Percentiles rank a stretch among this genome's conserved stretches.
phyloP scores from a whole-genome alignment of 2,329 filamentous ascomycete species.

The Pyrenophora tritici-repentis region DNA sequence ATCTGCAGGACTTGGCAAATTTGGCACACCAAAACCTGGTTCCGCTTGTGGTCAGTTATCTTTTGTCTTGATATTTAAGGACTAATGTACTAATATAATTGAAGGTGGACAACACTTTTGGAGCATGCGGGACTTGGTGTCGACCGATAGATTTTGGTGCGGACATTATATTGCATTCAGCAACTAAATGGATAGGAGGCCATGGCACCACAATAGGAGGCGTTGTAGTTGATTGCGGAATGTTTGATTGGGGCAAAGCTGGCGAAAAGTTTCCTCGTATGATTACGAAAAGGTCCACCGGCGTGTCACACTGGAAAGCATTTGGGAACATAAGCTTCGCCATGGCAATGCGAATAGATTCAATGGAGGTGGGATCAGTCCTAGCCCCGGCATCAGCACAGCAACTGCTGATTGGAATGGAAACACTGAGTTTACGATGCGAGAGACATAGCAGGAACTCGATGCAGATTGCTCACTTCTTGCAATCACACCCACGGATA shows the following conservation, averaged over 20 bases:
- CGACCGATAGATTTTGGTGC: constrained; percentile 30
- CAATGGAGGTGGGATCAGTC: constrained; percentile 30
- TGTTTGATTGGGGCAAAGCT: constrained; percentile 31
- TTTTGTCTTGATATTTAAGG: too few species aligned
- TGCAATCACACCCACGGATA: constrained; percentile 26
- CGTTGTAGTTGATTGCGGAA: constrained; percentile 33
- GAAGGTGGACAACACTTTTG: constrained; percentile 39
- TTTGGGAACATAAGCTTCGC: neutral
- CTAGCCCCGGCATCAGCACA: constrained; percentile 26
- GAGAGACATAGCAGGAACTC: constrained; percentile 32
- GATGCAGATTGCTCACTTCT: constrained; percentile 27
- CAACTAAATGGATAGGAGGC: constrained; percentile 41
- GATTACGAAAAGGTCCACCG: constrained; percentile 1
- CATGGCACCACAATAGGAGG: constrained; percentile 37
- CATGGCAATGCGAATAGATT: constrained; percentile 25
- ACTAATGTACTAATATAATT: too few species aligned
- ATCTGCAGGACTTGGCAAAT: constrained; percentile 24
- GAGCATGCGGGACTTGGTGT: constrained; percentile 29
- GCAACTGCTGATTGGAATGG: constrained; percentile 19
- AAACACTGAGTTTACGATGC: constrained; percentile 29
- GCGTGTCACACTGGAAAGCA: neutral
- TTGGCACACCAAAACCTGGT: constrained; percentile 26
- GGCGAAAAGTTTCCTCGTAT: constrained; percentile 29
- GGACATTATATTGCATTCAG: constrained; percentile 32
- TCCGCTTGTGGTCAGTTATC: constrained; percentile 29